These are phyloP conservation scores for Aspergillus sclerotialis DNA, from an alignment of 2,329 filamentous ascomycete genomes.

Conservation along the genomic window DNA sequence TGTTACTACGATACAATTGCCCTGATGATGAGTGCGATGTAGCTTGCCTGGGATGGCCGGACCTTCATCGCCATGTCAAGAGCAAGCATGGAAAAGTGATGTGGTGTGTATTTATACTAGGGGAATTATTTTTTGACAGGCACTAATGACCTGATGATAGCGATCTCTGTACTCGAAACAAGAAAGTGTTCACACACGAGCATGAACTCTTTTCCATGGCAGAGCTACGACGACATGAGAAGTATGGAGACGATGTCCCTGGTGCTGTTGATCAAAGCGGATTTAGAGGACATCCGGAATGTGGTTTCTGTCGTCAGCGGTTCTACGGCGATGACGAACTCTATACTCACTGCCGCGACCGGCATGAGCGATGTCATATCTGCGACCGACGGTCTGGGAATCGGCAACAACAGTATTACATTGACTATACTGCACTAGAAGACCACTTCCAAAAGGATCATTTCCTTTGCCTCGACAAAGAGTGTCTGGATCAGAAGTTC, in stretches of 20 bases:
- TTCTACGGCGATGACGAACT: slow-evolving; percentile 97
- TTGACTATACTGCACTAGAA: slow-evolving; percentile 80
- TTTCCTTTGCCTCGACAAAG: slow-evolving; percentile 73
- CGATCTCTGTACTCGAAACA: slow-evolving; percentile 85
- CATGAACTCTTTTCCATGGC: slow-evolving; percentile 82
- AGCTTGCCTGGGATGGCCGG: slow-evolving; percentile 73
- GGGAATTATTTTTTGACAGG: neutral
- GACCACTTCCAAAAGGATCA: slow-evolving; percentile 83
- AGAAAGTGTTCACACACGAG: slow-evolving; percentile 97
- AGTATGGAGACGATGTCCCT: slow-evolving; percentile 80
- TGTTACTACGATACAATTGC: slow-evolving; percentile 90
- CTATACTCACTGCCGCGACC: slow-evolving; percentile 85
- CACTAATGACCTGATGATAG: slow-evolving; percentile 29
- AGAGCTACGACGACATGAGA: slow-evolving; percentile 81
- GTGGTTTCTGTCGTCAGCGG: slow-evolving; percentile 80
- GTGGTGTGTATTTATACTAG: slow-evolving; percentile 48
- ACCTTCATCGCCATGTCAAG: slow-evolving; percentile 75
- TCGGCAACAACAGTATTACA: slow-evolving; percentile 79
- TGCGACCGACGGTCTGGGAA: slow-evolving; percentile 64
- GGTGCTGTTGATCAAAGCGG: slow-evolving; percentile 88
- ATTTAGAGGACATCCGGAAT: slow-evolving; percentile 92
- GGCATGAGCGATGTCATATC: slow-evolving; percentile 90
- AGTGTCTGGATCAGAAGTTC: slow-evolving; percentile 95
- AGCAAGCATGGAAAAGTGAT: slow-evolving; percentile 76
- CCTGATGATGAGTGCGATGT: slow-evolving; percentile 78